These are phyloP conservation scores for Ophiostoma tasmaniense DNA, from an alignment of 2,329 filamentous ascomycete genomes.

Conservation along the genomic window DNA sequence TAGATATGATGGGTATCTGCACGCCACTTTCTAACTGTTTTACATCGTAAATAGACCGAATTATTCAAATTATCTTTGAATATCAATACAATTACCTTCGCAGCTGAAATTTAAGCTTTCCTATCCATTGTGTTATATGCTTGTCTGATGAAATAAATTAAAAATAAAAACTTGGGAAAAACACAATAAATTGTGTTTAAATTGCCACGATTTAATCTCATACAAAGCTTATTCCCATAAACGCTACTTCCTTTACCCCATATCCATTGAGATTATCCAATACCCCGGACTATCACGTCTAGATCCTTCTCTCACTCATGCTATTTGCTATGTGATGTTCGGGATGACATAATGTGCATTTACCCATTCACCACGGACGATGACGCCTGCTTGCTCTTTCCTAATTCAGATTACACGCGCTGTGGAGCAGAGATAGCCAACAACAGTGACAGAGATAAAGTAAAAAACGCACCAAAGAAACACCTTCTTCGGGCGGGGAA, in stretches of 20 bases:
- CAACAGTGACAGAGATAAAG: neutral
- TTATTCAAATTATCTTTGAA: too few relatives aligned
- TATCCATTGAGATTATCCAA: neutral
- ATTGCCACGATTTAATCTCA: neutral
- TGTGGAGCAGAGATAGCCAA: neutral
- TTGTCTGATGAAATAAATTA: too few relatives aligned
- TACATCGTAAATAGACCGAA: too few relatives aligned
- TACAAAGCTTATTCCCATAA: neutral
- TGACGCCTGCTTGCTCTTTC: neutral
- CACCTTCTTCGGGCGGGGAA: slow-evolving; percentile 9
- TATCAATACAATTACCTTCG: too few relatives aligned
- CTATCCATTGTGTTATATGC: neutral
- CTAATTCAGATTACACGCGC: neutral
- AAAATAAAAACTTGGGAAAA: too few relatives aligned
- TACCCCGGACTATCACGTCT: neutral
- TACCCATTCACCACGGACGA: neutral
- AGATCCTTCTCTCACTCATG: neutral
- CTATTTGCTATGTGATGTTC: neutral
- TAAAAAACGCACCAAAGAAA: slow-evolving; percentile 7
- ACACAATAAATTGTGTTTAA: too few relatives aligned
- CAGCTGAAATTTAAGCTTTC: neutral
- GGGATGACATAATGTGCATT: neutral
- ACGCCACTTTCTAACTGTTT: too few relatives aligned
- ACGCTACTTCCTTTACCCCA: neutral
- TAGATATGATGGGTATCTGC: too few relatives aligned